Base-by-base conservation (phyloP, 805 yeast species). In the Scheffersomyces ergatensis region DNA sequence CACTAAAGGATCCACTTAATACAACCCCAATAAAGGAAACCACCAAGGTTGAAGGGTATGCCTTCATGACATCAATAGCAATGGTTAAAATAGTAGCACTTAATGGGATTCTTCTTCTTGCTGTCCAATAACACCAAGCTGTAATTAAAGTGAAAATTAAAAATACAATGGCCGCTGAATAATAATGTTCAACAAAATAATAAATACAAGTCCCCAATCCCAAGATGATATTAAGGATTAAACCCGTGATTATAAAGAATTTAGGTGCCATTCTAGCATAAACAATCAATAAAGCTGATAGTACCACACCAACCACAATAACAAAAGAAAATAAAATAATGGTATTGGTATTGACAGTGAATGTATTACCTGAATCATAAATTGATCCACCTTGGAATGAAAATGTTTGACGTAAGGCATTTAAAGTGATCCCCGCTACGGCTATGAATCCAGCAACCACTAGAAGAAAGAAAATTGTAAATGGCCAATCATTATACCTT, bases 131-230 rank as follows among this genome's bases (percentile, higher is more conserved):
- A 55, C 82, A 76, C 70, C 76, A 80, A 6, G 86, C 87, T 18
- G 82, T 74, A 39, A 84, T 60, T 2, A 75, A 55, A 0, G 89
- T 74, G 59, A 86, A 85, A 1, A 83, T 72, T 47, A 85, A 63
- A 48, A 83, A 84, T 27, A 83, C 89, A 45, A 86, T 70, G 2
- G 89, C 96, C 0, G 95, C 92, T 4, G 92, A 82, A 70, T 83
- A 88, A 61, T 86, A 85, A 24, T 72, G 67, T 49, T 76, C 71
- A 1, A 74, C 81, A 51, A 89, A 72, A 55, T 85, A 86, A 62
- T 78, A 83, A 49, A 89, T 82, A 4, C 89, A 78, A 5, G 95
- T 82, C 14, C 85, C 96, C 20, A 88, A 51, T 3, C 92, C 88
- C 42, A 86, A 60, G 1, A 80, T 51, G 11, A 87, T 70, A 54